phyloP scores from a whole-genome alignment of 495 filamentous ascomycete species.

The Trichoderma gamsii region DNA sequence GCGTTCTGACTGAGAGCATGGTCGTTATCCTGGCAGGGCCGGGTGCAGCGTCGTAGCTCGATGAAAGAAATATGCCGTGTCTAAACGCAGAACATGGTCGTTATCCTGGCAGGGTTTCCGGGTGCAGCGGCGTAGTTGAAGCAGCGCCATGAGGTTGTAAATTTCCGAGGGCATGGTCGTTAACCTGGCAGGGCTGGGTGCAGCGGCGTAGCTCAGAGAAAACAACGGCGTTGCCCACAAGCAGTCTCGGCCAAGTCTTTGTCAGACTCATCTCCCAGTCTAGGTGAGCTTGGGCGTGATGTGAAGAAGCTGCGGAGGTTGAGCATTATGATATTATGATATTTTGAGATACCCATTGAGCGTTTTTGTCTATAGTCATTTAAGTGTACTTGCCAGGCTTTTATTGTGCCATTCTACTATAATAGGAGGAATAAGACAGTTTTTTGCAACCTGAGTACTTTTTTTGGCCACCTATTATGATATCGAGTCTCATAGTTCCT shows the following conservation, averaged over 20 bases:
- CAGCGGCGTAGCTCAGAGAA: conserved; percentile 5
- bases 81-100: conserved; percentile 5
- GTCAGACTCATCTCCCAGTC: not conserved
- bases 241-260: not conserved
- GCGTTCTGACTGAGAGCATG: not conserved
- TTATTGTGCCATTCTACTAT: not conserved
- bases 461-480: no score
- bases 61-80: not conserved
- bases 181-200: conserved; percentile 13
- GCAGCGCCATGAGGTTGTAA: not conserved
- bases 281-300: not conserved
- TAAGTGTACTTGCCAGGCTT: not conserved
- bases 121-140: conserved; percentile 13
- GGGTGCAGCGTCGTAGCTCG: conserved; percentile 9
- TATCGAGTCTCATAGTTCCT: not conserved
- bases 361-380: not conserved
- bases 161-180: conserved; percentile 7
- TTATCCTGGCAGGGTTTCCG: conserved; percentile 8
- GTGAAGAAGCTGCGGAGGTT: not conserved
- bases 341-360: not conserved
- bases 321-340: not conserved
- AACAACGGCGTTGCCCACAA: not conserved
- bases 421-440: not conserved
- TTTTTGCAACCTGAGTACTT: not conserved
- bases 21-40: conserved; percentile 12